Conservation (phyloP, 1,284 basidiomycete species). For the Microbotryum saponariae region DNA sequence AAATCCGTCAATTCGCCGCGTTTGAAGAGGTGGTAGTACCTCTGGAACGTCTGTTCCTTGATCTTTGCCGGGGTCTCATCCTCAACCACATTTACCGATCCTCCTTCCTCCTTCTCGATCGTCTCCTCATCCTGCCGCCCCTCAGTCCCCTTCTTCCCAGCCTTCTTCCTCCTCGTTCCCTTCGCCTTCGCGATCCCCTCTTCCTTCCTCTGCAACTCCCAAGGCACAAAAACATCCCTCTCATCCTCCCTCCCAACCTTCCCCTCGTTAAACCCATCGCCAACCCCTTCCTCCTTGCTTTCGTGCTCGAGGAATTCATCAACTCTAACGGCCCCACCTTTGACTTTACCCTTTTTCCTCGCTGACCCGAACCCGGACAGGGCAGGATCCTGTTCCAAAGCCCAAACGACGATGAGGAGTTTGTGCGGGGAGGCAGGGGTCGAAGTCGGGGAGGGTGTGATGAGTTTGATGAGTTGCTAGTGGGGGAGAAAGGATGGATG, state of each 20-base stretch:
- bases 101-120: background rate
- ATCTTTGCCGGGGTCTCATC: background rate
- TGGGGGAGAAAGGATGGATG: constrained; percentile 1
- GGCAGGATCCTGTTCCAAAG: constrained; percentile 71
- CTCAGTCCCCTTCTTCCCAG: constrained; percentile 10
- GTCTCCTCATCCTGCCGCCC: background rate
- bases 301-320: background rate
- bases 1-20: constrained; percentile 63
- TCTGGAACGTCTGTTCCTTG: constrained; percentile 53
- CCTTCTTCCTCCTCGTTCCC: constrained; percentile 34
- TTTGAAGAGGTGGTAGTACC: constrained; percentile 91
- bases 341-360: background rate
- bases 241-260: background rate
- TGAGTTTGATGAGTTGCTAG: constrained; percentile 31
- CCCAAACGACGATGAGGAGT: constrained; percentile 96
- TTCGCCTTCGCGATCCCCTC: background rate
- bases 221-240: constrained; percentile 62
- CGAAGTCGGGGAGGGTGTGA: constrained; percentile 1
- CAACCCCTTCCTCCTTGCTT: background rate
- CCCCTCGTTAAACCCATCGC: background rate
- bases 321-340: background rate
- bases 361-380: constrained; percentile 22
- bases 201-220: constrained; percentile 46
- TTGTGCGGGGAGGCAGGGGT: constrained; percentile 52
- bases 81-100: background rate